Evolutionary conservation across 148 eudicot genomes (phyloP), one percentile per base, ranked within the genome.

Genomic region (Polygonum aviculare): DNA sequence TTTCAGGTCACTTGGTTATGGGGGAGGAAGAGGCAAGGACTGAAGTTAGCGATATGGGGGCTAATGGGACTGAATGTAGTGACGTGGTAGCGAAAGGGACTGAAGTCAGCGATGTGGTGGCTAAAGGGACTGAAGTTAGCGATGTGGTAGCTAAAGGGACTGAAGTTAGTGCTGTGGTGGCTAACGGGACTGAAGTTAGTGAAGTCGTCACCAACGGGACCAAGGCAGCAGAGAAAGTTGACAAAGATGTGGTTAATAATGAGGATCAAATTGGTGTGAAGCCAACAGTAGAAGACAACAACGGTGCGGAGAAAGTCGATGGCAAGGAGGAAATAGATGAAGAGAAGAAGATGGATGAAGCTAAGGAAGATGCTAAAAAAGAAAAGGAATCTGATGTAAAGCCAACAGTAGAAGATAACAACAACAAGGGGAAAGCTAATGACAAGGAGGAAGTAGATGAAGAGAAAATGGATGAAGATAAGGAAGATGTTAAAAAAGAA

Each of bases 11-110:
- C 44, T 35, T 67, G 72, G 72, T 36, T 69, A 94, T 94, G 98
- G 91, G 88, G 18, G 90, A 84, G 81, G 93, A 84, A 78, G 91
- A 88, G 69, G 73, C 78, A 1, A 81, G 78, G 78, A 49, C 82
- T 54, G 90, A 84, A 71, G 85, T 81, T 74, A 44, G 72, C 11
- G 88, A 80, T 78, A 22, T 26, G 38, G 69, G 12, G 69, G 36
- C 16, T 31, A 10, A 60, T 11, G 69, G 69, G 38, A 26, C 60
- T 21, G 60, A 54, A 54, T 0, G 7, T 15, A 54, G 60, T 10
- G 60, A 19, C 19, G 26, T 54, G 60, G 26, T 19, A 26, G 60
- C 26, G n/a, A 54, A 19, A 5, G 60, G 79, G 79, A 48, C 83
- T 59, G 89, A 83, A 70, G 83, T 80, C 74, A 41, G 73, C 16